These are phyloP conservation scores for Suhomyces faveliae DNA, from an alignment of 805 yeast genomes.

Conservation along the genomic window DNA sequence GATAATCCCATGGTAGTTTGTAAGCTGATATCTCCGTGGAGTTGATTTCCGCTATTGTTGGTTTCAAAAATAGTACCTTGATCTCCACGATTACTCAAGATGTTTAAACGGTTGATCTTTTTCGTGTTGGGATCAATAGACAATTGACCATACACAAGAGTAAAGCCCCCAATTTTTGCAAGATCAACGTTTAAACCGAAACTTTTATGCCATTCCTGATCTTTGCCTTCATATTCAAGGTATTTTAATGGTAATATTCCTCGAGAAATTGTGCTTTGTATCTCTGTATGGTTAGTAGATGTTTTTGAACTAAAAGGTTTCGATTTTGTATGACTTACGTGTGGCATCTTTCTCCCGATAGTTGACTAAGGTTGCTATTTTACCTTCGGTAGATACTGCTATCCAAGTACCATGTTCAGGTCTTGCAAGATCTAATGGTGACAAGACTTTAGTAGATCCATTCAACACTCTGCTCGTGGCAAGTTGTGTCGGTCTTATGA, in stretches of 20 bases:
- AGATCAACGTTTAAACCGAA: conserved; percentile 18
- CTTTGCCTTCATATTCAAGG: conserved; percentile 25
- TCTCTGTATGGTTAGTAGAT: neutral
- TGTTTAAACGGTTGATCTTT: conserved; percentile 35
- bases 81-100: conserved; percentile 53
- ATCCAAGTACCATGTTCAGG: conserved; percentile 90
- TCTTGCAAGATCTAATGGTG: conserved; percentile 74
- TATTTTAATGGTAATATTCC: conserved; percentile 52
- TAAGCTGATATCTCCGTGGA: conserved; percentile 17
- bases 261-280: conserved; percentile 38
- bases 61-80: conserved; percentile 31
- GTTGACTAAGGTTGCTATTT: conserved; percentile 74
- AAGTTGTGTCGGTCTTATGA: conserved; percentile 66
- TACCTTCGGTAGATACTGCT: conserved; percentile 60
- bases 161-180: conserved; percentile 57
- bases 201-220: conserved; percentile 46
- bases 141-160: conserved; percentile 56
- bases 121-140: conserved; percentile 19
- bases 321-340: neutral
- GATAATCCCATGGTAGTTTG: conserved; percentile 57
- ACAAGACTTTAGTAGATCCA: conserved; percentile 41
- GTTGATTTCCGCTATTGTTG: conserved; percentile 8
- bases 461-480: conserved; percentile 41
- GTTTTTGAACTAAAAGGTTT: neutral
- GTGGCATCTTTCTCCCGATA: conserved; percentile 48